Percentiles rank a stretch among this genome's conserved stretches.
Evolutionary conservation across 257 asterid genomes (phyloP).

Genomic region (Solanum acaule): DNA sequence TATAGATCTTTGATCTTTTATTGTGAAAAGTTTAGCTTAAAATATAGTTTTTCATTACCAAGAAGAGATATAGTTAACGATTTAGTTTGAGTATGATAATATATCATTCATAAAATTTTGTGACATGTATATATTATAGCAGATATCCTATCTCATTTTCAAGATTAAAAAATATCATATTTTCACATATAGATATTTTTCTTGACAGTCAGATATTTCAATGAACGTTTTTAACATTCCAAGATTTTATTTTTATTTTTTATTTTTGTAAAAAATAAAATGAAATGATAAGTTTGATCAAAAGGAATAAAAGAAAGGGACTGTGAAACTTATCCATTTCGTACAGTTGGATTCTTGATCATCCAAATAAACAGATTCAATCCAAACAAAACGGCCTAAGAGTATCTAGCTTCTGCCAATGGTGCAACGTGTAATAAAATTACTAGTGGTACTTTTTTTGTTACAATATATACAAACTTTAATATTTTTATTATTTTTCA

Average conservation of each 20-base stretch:
- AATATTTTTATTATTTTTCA: no score
- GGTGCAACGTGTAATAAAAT: background rate
- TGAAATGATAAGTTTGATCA: background rate
- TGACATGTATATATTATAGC: background rate
- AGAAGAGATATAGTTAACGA: background rate
- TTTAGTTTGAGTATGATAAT: background rate
- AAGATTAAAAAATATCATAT: background rate
- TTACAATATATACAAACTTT: no score
- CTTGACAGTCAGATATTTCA: background rate
- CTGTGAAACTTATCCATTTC: background rate
- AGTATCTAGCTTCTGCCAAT: background rate
- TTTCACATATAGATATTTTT: background rate
- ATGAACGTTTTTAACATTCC: background rate
- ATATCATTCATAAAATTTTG: background rate
- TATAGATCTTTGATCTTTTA: background rate
- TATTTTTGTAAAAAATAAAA: background rate
- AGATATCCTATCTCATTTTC: background rate
- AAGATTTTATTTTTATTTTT: background rate
- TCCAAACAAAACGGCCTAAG: background rate
- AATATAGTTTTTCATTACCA: background rate
- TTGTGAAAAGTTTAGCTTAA: background rate
- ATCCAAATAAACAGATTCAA: background rate
- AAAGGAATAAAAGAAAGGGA: background rate
- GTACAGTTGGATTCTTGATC: background rate
- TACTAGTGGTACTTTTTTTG: background rate